Base-by-base conservation (phyloP, 2,329 filamentous ascomycete species). In the Aspergillus ochraceus region DNA sequence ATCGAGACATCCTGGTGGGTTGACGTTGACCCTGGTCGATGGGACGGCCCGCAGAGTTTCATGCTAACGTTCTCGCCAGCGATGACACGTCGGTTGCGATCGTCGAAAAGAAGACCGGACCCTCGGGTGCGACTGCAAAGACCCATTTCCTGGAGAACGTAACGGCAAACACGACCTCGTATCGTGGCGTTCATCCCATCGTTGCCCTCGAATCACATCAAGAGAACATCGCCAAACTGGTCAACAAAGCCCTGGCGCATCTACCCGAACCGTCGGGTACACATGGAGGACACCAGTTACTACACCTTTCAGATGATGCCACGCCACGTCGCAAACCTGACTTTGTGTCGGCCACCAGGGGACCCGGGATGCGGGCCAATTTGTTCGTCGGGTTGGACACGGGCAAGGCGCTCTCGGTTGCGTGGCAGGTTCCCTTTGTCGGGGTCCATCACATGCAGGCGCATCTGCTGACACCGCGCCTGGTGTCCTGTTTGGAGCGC, bases 381-480 rank as follows among this genome's bases (percentile, higher is more conserved):
- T 82, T 99, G 30, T 84, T 87, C 20, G 87, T 89, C 17, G 95
- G 95, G 0, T 75, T 98, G 11, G 88, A 92, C 71, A 88, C 88
- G 22, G 95, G 92, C 19, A 98, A 98, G 76, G 95, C 92, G 0
- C 83, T 98, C 20, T 87, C 93, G 0, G 81, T 90, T 20, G 92
- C 91, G 42, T 96, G 91, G 91, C 84, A 87, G 64, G 84, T 92
- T 42, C 93, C 94, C 3, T 79, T 98, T 32, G 75, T 98, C 1
- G 95, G 88, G 0, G 90, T 97, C 1, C 90, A 99, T 74, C 95
- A 99, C 76, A 98, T 99, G 95, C 93, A 97, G 74, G 95, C 93
- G 11, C 95, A 99, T 76, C 90, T 95, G 19, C 79, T 99, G 63
- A 98, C 95, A 19, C 90, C 94, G 17, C 84, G 92, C 10, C 84